phyloP scores from a whole-genome alignment of 1,284 basidiomycete genomes.

The Vanrija sp. region DNA sequence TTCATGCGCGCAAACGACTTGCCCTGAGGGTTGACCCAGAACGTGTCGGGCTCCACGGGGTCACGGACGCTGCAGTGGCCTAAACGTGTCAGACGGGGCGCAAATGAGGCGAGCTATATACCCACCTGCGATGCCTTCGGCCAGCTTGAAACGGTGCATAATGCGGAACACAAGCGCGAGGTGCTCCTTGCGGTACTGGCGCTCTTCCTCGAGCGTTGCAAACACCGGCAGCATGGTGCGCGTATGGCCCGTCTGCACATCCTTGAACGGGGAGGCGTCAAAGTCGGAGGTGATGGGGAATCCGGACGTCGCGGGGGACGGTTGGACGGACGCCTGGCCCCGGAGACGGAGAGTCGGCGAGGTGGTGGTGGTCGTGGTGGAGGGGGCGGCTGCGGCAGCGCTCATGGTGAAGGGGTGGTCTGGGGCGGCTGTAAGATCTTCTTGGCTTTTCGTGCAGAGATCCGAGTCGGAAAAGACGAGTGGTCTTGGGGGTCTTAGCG shows the following conservation, averaged over 20 bases:
- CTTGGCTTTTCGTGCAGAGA: too few species aligned
- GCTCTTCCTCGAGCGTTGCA: conserved; percentile 26
- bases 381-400: background rate
- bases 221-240: conserved; percentile 37
- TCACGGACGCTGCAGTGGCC: conserved; percentile 39
- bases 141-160: conserved; percentile 30
- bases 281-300: conserved; percentile 33
- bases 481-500: background rate
- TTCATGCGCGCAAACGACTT: conserved; percentile 39
- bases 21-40: conserved; percentile 44
- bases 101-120: conserved; percentile 8
- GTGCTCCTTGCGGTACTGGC: conserved; percentile 41
- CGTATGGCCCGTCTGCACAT: conserved; percentile 30
- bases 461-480: background rate
- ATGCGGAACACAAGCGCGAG: conserved; percentile 39
- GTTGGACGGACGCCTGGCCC: background rate
- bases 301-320: conserved; percentile 11
- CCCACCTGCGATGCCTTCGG: conserved; percentile 36
- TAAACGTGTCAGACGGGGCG: conserved; percentile 2
- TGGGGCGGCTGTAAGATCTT: too few species aligned
- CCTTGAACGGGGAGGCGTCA: conserved; percentile 29
- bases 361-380: background rate
- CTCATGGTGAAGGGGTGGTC: background rate
- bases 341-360: conserved; percentile 13
- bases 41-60: conserved; percentile 39